Evolutionary conservation across 2,329 filamentous ascomycete genomes (phyloP).

Genomic region (Colletotrichum theobromicola): DNA sequence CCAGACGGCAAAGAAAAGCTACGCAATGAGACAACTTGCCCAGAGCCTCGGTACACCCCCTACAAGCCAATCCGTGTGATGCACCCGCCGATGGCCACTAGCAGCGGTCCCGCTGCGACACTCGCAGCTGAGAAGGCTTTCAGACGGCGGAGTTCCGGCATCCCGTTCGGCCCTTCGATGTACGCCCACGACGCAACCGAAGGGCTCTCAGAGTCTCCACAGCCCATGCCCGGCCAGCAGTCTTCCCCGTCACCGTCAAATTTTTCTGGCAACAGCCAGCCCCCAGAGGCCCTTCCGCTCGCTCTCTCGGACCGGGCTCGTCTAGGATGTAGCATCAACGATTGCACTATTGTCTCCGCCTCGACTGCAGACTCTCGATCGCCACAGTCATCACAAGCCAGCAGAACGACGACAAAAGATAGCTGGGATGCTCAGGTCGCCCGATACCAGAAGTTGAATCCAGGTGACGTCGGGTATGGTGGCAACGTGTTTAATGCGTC

Average conservation of each 20-base stretch:
- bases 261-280: slow-evolving; percentile 35
- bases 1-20: slow-evolving; percentile 95
- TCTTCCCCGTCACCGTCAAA: slow-evolving; percentile 29
- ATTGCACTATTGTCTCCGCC: slow-evolving; percentile 26
- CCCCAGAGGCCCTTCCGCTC: slow-evolving; percentile 55
- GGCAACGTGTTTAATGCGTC: slow-evolving; percentile 53
- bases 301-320: slow-evolving; percentile 43
- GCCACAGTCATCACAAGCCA: slow-evolving; percentile 30
- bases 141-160: slow-evolving; percentile 62
- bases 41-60: slow-evolving; percentile 83
- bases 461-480: slow-evolving; percentile 68
- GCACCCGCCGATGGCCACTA: slow-evolving; percentile 40
- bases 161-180: slow-evolving; percentile 37
- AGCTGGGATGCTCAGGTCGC: slow-evolving; percentile 31
- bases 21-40: slow-evolving; percentile 85
- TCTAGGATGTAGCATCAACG: slow-evolving; percentile 35
- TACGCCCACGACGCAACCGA: slow-evolving; percentile 42
- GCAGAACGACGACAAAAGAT: slow-evolving; percentile 41
- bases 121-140: slow-evolving; percentile 65
- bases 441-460: slow-evolving; percentile 71
- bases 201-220: slow-evolving; percentile 23
- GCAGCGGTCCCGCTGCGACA: slow-evolving; percentile 50
- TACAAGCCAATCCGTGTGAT: slow-evolving; percentile 75
- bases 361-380: slow-evolving; percentile 26
- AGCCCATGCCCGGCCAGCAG: slow-evolving; percentile 19